Percentiles rank a stretch among this genome's conserved stretches.
Evolutionary conservation across 345 rosid genomes (phyloP).

Genomic region (Acer campestre): DNA sequence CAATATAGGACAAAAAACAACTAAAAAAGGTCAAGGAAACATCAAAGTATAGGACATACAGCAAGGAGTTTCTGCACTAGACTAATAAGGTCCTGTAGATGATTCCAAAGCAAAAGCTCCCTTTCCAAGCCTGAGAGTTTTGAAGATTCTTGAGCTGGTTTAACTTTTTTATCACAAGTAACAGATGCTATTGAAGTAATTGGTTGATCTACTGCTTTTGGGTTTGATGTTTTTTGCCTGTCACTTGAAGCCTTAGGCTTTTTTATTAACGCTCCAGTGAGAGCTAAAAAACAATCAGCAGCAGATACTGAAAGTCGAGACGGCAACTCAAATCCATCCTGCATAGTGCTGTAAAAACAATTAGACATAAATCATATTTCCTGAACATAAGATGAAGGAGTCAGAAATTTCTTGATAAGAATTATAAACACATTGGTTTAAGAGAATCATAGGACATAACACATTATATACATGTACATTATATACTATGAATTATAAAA

Average conservation of each 20-base stretch:
- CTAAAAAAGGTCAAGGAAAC: conserved; percentile 2
- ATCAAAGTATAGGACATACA: conserved; percentile 48
- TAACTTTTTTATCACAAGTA: conserved; percentile 40
- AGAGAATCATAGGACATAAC: background rate
- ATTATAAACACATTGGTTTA: too few relatives aligned
- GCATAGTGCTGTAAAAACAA: conserved; percentile 54
- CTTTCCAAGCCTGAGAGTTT: conserved; percentile 33
- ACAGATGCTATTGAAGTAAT: conserved; percentile 32
- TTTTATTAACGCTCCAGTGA: conserved; percentile 72
- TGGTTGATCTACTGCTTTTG: conserved; percentile 34
- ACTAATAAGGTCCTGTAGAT: conserved; percentile 49
- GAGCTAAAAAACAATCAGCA: conserved; percentile 82
- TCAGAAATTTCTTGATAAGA: background rate
- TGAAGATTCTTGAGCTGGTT: conserved; percentile 24
- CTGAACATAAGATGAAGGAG: conserved; percentile 3
- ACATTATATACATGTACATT: background rate
- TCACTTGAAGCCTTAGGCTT: conserved; percentile 41
- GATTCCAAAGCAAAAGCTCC: conserved; percentile 62
- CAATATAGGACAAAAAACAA: background rate
- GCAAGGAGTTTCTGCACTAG: conserved; percentile 64
- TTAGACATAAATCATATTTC: conserved; percentile 11
- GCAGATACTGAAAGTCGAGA: conserved; percentile 84
- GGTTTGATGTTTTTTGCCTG: conserved; percentile 34
- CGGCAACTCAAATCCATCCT: conserved; percentile 81
- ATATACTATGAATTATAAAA: conserved; percentile 7